Conservation (phyloP, 2,329 filamentous ascomycete species). For the Sporothrix brasiliensis region DNA sequence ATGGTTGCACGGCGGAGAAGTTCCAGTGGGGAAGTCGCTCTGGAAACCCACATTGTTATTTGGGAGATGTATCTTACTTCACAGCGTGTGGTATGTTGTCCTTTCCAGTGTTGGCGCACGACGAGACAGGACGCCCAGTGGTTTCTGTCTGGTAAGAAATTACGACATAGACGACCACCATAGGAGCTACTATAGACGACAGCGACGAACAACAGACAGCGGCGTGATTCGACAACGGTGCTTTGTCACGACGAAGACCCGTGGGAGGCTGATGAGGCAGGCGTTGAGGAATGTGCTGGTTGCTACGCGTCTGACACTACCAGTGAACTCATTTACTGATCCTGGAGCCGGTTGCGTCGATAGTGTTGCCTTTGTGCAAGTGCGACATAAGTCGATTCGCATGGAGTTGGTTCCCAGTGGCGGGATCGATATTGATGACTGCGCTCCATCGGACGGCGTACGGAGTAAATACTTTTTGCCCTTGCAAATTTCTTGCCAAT, state of each 20-base stretch:
- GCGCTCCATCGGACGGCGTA: neutral
- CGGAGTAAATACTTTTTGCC: neutral
- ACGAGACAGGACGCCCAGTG: neutral
- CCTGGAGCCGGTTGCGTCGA: slow-evolving; percentile 14
- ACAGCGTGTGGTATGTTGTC: slow-evolving; percentile 6
- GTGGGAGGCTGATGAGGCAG: neutral
- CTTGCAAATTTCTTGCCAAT: neutral
- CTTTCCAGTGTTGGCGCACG: neutral
- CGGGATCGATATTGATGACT: neutral
- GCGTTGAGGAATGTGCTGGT: slow-evolving; percentile 21
- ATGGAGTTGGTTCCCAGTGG: neutral
- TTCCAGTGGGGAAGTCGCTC: slow-evolving; percentile 16
- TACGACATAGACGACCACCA: neutral
- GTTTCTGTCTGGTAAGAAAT: neutral
- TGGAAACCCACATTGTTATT: slow-evolving; percentile 20
- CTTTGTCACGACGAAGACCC: neutral
- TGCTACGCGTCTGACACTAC: slow-evolving; percentile 15
- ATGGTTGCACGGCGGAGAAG: slow-evolving; percentile 16
- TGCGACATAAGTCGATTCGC: too few relatives aligned
- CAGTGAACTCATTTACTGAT: slow-evolving; percentile 10
- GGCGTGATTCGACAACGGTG: neutral
- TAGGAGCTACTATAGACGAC: neutral
- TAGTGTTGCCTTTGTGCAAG: slow-evolving; percentile 4
- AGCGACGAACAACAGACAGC: neutral
- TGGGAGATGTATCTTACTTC: neutral